Evolutionary conservation across 1,139 yeast species (phyloP).

Genomic region (Zhuliangozyma blackwelliae): DNA sequence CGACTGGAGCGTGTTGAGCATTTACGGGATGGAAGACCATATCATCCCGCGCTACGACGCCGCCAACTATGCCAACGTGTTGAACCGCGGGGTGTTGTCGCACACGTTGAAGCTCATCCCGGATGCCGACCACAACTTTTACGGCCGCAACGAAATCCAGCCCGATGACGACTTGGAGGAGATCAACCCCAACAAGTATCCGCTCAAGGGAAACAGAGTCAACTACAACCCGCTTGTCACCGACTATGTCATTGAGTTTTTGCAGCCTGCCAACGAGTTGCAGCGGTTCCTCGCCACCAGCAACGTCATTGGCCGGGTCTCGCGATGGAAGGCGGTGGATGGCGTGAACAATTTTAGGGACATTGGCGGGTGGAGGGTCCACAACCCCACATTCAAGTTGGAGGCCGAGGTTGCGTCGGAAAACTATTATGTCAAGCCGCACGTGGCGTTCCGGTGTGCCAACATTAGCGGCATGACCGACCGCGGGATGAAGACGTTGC

Average conservation of each 20-base stretch:
- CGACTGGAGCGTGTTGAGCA: conserved; percentile 54
- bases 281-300: conserved; percentile 45
- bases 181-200: conserved; percentile 36
- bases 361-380: conserved; percentile 68
- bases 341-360: conserved; percentile 77
- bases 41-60: conserved; percentile 66
- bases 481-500: conserved; percentile 38
- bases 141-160: conserved; percentile 41
- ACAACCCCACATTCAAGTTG: conserved; percentile 23
- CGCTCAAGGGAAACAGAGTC: conserved; percentile 41
- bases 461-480: conserved; percentile 48
- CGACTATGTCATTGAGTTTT: conserved; percentile 49
- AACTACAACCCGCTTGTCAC: conserved; percentile 59
- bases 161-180: conserved; percentile 25
- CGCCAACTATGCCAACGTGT: conserved; percentile 51
- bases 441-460: conserved; percentile 61
- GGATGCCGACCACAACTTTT: conserved; percentile 78
- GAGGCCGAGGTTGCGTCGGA: conserved; percentile 1
- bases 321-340: conserved; percentile 60
- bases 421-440: conserved; percentile 46
- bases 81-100: conserved; percentile 45
- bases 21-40: conserved; percentile 68
- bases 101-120: conserved; percentile 58
- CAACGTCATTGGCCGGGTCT: conserved; percentile 31
- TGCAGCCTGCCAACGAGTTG: conserved; percentile 47